Base-by-base conservation (phyloP, 2,329 filamentous ascomycete species). In the Venturia nashicola region DNA sequence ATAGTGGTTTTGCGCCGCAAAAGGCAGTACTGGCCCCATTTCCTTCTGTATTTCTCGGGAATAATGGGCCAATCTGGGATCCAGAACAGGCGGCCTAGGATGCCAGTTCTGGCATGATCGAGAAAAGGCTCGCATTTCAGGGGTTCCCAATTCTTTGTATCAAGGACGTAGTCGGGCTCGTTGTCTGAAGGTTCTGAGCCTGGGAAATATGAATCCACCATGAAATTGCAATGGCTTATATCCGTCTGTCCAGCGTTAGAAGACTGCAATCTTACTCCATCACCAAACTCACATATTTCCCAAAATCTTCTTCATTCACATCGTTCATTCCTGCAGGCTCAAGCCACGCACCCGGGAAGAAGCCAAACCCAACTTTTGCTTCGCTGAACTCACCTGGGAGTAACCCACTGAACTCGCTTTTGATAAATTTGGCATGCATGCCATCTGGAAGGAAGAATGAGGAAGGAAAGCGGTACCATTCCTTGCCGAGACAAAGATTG, bases 401-500 rank as follows among this genome's bases (percentile, higher is more conserved):
- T 20, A 99, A 79, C 1, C 94, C 94, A 9, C 83, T 83, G 74
- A 99, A 99, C 68, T 94, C 91, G 69, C 90, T 96, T 68, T 88
- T 90, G 69, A 99, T 79, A 71, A 97, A 99, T 69, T 94, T 96
- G 69, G 90, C 88, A 67, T 84, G 87, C 79, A 94, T 89, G 61
- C 85, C 83, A n/a, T 86, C 79, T 0, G 94, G 93, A 3, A 99
- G 80, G 72, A 94, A 91, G 77, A 91, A 97, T 0, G 92, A 95
- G 0, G 89, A 93, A 1, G 94, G 93, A 72, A 97, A 97, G 43
- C 94, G 89, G 74, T 99, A 97, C 94, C 94, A 99, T 73, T 99
- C 94, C 73, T 97, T 99, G 36, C 90, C 91, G 46, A 96, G 83
- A 73, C 94, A 99, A 2, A 99, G 84, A 20, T 81, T 86, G 67